These are phyloP conservation scores for Coprinellus aureogranulatus DNA, from an alignment of 768 basidiomycete species.

Conservation along the genomic window DNA sequence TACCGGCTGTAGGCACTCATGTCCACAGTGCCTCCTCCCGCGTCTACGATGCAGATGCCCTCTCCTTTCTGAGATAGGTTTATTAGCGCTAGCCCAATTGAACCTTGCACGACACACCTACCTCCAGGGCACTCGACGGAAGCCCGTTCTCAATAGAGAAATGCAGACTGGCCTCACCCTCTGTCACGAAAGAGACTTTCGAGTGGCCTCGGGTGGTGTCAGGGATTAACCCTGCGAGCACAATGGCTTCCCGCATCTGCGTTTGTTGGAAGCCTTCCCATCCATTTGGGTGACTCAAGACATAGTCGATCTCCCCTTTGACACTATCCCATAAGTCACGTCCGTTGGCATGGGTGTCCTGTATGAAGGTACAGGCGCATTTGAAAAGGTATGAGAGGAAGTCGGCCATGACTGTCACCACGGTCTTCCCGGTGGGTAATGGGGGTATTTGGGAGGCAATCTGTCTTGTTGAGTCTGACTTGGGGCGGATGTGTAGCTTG, in stretches of 20 bases:
- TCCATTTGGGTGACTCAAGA: constrained; percentile 62
- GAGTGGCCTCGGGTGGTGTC: constrained; percentile 32
- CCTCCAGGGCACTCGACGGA: constrained; percentile 18
- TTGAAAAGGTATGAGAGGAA: constrained; percentile 47
- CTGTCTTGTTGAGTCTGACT: not conserved
- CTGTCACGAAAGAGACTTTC: constrained; percentile 53
- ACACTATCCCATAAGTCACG: constrained; percentile 16
- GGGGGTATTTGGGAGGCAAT: constrained; percentile 11
- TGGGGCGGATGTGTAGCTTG: constrained; percentile 22
- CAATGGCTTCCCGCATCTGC: constrained; percentile 52
- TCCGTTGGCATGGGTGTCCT: constrained; percentile 11
- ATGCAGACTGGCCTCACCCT: constrained; percentile 61
- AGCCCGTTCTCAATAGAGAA: constrained; percentile 48
- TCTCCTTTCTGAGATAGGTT: constrained; percentile 38
- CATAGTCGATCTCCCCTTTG: constrained; percentile 41
- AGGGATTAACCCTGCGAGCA: constrained; percentile 49
- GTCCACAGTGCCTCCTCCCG: constrained; percentile 63
- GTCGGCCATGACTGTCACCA: constrained; percentile 45
- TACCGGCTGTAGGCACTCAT: constrained; percentile 50
- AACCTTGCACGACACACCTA: constrained; percentile 3
- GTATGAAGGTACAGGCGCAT: constrained; percentile 11
- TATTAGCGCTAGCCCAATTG: not conserved
- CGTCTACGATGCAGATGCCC: constrained; percentile 55
- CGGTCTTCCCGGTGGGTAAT: constrained; percentile 35
- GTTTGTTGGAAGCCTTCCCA: constrained; percentile 59